Evolutionary conservation across 768 basidiomycete genomes (phyloP).

Genomic region (Cystofilobasidium capitatum): DNA sequence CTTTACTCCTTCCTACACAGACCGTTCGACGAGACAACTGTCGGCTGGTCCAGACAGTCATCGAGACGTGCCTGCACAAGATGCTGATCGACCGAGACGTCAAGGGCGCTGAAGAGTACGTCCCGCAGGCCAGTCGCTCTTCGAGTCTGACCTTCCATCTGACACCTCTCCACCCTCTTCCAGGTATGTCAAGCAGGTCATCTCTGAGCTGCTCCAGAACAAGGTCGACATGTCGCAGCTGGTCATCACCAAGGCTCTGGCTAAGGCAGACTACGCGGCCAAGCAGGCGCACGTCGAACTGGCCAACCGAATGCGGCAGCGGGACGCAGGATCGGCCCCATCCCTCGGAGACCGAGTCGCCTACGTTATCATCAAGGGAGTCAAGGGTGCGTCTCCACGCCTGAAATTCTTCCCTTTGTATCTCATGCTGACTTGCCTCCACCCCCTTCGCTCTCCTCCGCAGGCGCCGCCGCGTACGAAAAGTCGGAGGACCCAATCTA

Average conservation of each 20-base stretch:
- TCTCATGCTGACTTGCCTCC: background rate
- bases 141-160: background rate
- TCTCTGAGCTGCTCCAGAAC: conserved; percentile 88
- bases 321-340: conserved; percentile 95
- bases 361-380: conserved; percentile 94
- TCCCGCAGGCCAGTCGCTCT: conserved; percentile 9
- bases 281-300: conserved; percentile 97
- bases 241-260: conserved; percentile 93
- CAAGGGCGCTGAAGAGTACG: conserved; percentile 81
- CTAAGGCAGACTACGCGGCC: conserved; percentile 87
- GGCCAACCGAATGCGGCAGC: conserved; percentile 87
- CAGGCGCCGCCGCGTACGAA: conserved; percentile 92
- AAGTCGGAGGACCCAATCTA: conserved; percentile 97
- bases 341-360: conserved; percentile 97
- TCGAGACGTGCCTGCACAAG: conserved; percentile 95
- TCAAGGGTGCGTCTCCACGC: conserved; percentile 55
- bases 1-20: conserved; percentile 42
- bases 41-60: conserved; percentile 93
- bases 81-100: conserved; percentile 95
- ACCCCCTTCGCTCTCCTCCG: background rate
- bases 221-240: conserved; percentile 98
- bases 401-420: background rate
- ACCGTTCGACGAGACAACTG: conserved; percentile 98
- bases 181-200: conserved; percentile 86
- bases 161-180: conserved; percentile 3